Percentiles rank a stretch among this genome's conserved stretches.
These are phyloP conservation scores for Rhizopogon salebrosus DNA, from an alignment of 768 basidiomycete species.

Conservation along the genomic window DNA sequence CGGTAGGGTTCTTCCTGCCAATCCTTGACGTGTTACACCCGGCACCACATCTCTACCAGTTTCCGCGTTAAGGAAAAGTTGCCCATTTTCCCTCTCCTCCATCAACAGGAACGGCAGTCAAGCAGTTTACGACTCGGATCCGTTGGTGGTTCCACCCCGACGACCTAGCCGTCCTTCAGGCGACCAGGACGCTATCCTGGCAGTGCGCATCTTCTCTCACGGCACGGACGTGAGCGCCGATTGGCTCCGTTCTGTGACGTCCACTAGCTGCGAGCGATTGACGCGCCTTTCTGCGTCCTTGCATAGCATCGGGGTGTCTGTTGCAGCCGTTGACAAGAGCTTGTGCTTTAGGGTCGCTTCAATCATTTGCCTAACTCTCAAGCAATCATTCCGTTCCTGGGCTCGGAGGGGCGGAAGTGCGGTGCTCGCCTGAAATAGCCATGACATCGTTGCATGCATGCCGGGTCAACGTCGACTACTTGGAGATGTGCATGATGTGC, in stretches of 20 bases:
- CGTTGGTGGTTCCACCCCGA: slow-evolving; percentile 7
- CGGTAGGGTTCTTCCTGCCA: slow-evolving; percentile 16
- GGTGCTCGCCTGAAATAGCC: slow-evolving; percentile 22
- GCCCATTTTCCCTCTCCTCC: slow-evolving; percentile 20
- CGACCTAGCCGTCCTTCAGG: slow-evolving; percentile 22
- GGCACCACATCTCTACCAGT: slow-evolving; percentile 23
- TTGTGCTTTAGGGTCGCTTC: slow-evolving; percentile 23
- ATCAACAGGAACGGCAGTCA: slow-evolving; percentile 27
- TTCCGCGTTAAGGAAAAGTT: slow-evolving; percentile 26
- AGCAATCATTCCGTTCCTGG: slow-evolving; percentile 27
- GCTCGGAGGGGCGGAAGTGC: slow-evolving; percentile 26
- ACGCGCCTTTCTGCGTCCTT: slow-evolving; percentile 22
- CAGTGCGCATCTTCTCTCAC: slow-evolving; percentile 20
- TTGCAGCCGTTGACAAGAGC: slow-evolving; percentile 27
- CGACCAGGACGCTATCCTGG: slow-evolving; percentile 18
- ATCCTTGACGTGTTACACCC: slow-evolving; percentile 18
- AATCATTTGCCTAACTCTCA: too few species aligned
- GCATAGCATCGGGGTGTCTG: slow-evolving; percentile 26
- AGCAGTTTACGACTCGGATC: slow-evolving; percentile 22
- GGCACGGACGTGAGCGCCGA: slow-evolving; percentile 16
- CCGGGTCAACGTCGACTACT: slow-evolving; percentile 20
- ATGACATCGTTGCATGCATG: slow-evolving; percentile 22
- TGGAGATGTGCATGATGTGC: slow-evolving; percentile 26
- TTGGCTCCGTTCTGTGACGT: slow-evolving; percentile 21
- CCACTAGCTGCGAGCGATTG: slow-evolving; percentile 24